These are phyloP conservation scores for Hymenotorrendiella dingleyae DNA, from an alignment of 2,329 filamentous ascomycete species.

Conservation along the genomic window DNA sequence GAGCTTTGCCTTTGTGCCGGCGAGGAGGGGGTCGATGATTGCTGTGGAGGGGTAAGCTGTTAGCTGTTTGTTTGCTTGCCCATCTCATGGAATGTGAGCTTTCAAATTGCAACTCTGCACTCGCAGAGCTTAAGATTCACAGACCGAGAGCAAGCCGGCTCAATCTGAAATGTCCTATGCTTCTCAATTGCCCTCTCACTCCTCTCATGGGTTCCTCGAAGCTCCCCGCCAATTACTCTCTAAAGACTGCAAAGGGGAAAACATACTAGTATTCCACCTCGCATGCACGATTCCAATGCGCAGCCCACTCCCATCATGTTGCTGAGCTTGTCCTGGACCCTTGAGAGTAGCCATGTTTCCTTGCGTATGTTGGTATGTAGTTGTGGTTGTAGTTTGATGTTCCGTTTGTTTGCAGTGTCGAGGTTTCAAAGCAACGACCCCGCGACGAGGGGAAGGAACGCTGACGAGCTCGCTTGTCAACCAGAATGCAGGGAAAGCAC, in stretches of 20 bases:
- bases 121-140: too few relatives aligned
- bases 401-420: not conserved
- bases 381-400: not conserved
- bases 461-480: constrained; percentile 1
- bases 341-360: constrained; percentile 37
- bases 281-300: constrained; percentile 95
- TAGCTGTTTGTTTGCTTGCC: not conserved
- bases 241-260: too few relatives aligned
- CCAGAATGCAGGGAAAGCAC: too few relatives aligned
- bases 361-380: not conserved
- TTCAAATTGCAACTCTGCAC: too few relatives aligned
- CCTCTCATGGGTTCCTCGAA: too few relatives aligned
- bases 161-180: too few relatives aligned
- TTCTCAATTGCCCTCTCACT: too few relatives aligned
- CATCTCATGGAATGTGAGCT: too few relatives aligned
- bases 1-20: constrained; percentile 74
- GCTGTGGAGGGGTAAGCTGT: constrained; percentile 35
- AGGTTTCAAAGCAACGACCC: not conserved
- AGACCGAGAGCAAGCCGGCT: too few relatives aligned
- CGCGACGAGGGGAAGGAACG: not conserved
- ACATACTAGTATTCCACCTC: constrained; percentile 67
- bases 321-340: constrained; percentile 55
- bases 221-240: too few relatives aligned
- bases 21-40: constrained; percentile 81
- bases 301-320: constrained; percentile 63